Base-by-base conservation (phyloP, 139 green algal species). In the Microglena sp. region DNA sequence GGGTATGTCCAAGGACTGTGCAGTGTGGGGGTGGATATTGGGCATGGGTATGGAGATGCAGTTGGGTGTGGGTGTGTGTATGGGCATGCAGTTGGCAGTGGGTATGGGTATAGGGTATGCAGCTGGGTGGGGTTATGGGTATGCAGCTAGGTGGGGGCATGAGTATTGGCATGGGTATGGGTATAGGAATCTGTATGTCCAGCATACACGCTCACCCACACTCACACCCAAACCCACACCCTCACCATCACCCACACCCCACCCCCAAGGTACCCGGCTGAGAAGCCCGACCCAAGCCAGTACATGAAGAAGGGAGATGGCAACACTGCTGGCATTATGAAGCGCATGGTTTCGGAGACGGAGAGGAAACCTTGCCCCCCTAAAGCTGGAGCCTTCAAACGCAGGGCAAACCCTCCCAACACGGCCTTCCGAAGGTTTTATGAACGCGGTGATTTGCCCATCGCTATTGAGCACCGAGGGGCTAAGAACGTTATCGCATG, bases 391-490 rank as follows among this genome's bases (percentile, higher is more conserved):
- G 78, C 78, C 0, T 85, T 66, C 71, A 72, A 69, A 71, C 67
- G 58, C 8, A 57, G 69, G 5, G 54, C 66, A 44, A 94, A 91
- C 73, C 85, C 85, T 2, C 82, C 82, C 15, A 89, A 89, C 74
- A 84, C 83, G 27, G 82, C 77, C 6, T 96, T 96, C 69, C 74
- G 89, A 50, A 70, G 76, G 8, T 89, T 92, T 63, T 96, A 96
- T 69, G 83, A 94, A 53, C 73, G 85, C 8, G 85, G 85, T 0
- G 89, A 92, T 64, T 73, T 96, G 46, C 89, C 89, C 24, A 78
- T 92, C 6, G 66, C 72, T 11, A 81, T 96, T 30, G 87, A 93
- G 43, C 87, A 93, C 71, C 67, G 73, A 31, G 81, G 83, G 2
- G 72, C 73, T 24, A 90, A 90, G 76, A 95, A 92, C 66, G 81